Evolutionary conservation across 176 grass and related monocot species (phyloP), one percentile per base, ranked within the genome.

Genomic region (Eragrostis nindensis): DNA sequence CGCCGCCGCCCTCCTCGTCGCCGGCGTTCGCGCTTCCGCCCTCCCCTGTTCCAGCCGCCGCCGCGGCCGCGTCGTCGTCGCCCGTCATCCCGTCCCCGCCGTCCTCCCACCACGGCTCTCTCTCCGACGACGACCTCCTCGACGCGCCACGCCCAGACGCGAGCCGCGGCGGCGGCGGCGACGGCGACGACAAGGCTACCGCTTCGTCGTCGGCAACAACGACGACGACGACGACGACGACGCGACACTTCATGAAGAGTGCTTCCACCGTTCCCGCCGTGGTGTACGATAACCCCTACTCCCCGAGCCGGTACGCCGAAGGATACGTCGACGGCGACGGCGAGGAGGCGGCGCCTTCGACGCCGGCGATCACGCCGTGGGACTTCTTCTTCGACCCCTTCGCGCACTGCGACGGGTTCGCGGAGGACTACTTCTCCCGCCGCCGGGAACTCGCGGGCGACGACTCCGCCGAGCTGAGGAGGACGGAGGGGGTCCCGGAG

Each of bases 401-500:
- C 81, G 48, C 42, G 27, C 47, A 83, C 16, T 93, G 91, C 44
- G 92, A 95, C 6, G 71, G 79, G 61, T 90, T 91, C 68, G 19
- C 82, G 15, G 83, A 77, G 0, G 74, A 82, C 43, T 87, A 95
- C 53, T 70, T 3, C 42, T 14, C 15, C 15, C 25, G 50, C 26
- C 86, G 88, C 79, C 81, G 90, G 5, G 50, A 54, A 6, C 50
- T 54, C 50, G 19, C 21, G 53, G 53, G n/a, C 6, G 53, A n/a
- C 46, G 86, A 87, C 59, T 89, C 83, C 44, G 71, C 62, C 66
- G 90, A 87, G 38, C 44, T 98, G 45, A 81, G 92, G 78, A 78
- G 77, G 90, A 68, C 73, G 84, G 95, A 98, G 84, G 95, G 95
- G 12, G 91, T 98, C 49, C 95, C 95, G 45, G 92, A 98, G 40